Evolutionary conservation across 345 rosid genomes (phyloP), one percentile per base, ranked within the genome.

Genomic region (Gossypium raimondii): DNA sequence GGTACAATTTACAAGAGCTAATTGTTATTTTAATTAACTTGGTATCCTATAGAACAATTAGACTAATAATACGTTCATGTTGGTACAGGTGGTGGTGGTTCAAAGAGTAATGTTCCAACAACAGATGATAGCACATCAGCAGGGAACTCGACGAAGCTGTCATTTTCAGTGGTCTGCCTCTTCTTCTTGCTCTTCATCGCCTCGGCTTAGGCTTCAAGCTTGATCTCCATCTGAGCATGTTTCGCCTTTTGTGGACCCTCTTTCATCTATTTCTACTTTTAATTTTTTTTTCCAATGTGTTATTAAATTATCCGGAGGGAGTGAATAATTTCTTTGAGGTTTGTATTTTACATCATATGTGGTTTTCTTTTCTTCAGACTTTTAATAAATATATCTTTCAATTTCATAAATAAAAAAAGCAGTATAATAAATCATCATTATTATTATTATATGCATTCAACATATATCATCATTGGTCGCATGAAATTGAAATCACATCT

Each of bases 31-130:
- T 2, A 63, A 63, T 44, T 27, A 58, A 58, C 62, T 61, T 13
- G 18, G 3, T 29, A 56, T 3, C 8, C 41, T 5, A 34, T 6
- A 34, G 41, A 34, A 34, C 41, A 59, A 24, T 59, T 12, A 14
- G 55, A 22, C 18, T 22, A 47, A 47, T 24, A 22, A 14, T 47
- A 34, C 16, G 57, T 22, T 24, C 9, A 2, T 24, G 72, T 24
- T 24, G 41, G 12, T 24, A 24, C 57, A 67, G 72, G 57, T 24
- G 57, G 72, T 24, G 57, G 57, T 24, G 57, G 57, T 17, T 67
- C 72, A 16, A 67, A 24, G 41, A 67, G 59, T 56, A 56, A 17
- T 68, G 72, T 24, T 14, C 72, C 72, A 67, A 67, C 72, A 24
- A 67, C 57, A 25, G 57, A 48, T 8, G 22, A 24, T 48, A 14